Evolutionary conservation across 768 basidiomycete genomes (phyloP).

Genomic region (Pleurotus sapidus): DNA sequence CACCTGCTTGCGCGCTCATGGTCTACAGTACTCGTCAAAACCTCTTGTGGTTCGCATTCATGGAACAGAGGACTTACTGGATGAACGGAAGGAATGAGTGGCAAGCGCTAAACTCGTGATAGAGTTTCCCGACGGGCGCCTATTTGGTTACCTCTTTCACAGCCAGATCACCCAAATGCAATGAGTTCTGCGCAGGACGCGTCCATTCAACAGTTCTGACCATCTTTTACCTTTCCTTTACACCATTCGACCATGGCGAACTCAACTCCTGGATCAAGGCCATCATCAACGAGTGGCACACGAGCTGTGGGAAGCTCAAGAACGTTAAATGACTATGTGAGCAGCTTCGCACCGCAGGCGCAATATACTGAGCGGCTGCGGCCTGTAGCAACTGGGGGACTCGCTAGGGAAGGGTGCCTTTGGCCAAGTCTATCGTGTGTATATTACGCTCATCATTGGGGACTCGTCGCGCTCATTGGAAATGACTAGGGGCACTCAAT

Average conservation of each 20-base stretch:
- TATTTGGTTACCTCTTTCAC: background rate
- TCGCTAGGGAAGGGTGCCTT: constrained; percentile 96
- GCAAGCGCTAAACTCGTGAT: no score
- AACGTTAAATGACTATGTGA: constrained; percentile 8
- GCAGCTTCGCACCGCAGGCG: background rate
- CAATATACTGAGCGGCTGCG: background rate
- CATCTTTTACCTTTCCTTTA: constrained; percentile 2
- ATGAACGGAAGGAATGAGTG: no score
- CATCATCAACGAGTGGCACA: constrained; percentile 6
- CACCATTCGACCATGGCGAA: background rate
- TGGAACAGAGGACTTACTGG: no score
- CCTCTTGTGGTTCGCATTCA: no score
- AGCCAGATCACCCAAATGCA: background rate
- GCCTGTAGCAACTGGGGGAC: constrained; percentile 85
- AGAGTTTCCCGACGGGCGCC: no score
- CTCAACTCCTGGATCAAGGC: constrained; percentile 5
- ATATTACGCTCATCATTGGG: background rate
- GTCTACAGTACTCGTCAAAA: no score
- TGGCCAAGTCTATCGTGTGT: constrained; percentile 94
- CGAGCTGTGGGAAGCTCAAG: constrained; percentile 4
- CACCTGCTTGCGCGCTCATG: background rate
- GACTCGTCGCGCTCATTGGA: background rate
- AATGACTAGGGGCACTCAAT: constrained; percentile 71
- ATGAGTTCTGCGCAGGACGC: constrained; percentile 8
- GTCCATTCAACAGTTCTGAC: background rate